phyloP scores from a whole-genome alignment of 352 stramenopile species.

The Globisporangium alternatum region DNA sequence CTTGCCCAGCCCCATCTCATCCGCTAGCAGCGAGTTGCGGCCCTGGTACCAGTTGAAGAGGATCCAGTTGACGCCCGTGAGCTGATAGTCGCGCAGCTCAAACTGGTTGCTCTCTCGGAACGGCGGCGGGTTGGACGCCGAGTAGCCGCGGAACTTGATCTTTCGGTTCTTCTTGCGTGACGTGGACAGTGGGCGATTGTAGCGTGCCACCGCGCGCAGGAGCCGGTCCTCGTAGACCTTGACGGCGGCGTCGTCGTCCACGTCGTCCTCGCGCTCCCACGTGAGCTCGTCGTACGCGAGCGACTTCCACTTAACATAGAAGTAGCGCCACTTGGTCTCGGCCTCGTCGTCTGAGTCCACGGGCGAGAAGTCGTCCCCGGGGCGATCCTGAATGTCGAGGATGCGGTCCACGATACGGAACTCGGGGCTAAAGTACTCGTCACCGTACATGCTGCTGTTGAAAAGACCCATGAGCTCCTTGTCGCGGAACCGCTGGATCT shows the following conservation, averaged over 20 bases:
- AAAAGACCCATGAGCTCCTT: slow-evolving; percentile 60
- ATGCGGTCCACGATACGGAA: slow-evolving; percentile 89
- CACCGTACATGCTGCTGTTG: slow-evolving; percentile 48
- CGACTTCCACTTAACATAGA: slow-evolving; percentile 99
- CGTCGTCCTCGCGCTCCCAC: slow-evolving; percentile 98
- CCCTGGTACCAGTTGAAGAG: slow-evolving; percentile 98
- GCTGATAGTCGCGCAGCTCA: slow-evolving; percentile 97
- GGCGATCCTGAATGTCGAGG: slow-evolving; percentile 79
- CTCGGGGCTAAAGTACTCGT: slow-evolving; percentile 91
- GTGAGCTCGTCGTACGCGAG: slow-evolving; percentile 97
- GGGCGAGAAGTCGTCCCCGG: slow-evolving; percentile 62
- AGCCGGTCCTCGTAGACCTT: slow-evolving; percentile 78
- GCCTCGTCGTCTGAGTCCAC: slow-evolving; percentile 41
- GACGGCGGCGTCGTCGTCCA: slow-evolving; percentile 84
- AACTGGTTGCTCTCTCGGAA: slow-evolving; percentile 61
- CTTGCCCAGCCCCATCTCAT: slow-evolving; percentile 98
- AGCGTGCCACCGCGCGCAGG: slow-evolving; percentile 43
- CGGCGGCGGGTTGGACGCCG: slow-evolving; percentile 44
- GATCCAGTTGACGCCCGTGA: slow-evolving; percentile 99
- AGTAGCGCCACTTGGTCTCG: slow-evolving; percentile 82
- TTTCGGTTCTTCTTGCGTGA: slow-evolving; percentile 45
- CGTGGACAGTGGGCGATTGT: slow-evolving; percentile 40
- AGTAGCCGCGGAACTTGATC: slow-evolving; percentile 75
- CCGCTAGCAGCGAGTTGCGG: slow-evolving; percentile 98
- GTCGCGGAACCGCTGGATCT: slow-evolving; percentile 85